Evolutionary conservation across 192 early-diverging fungal genomes (phyloP).

Genomic region (Geranomyces michiganensis): DNA sequence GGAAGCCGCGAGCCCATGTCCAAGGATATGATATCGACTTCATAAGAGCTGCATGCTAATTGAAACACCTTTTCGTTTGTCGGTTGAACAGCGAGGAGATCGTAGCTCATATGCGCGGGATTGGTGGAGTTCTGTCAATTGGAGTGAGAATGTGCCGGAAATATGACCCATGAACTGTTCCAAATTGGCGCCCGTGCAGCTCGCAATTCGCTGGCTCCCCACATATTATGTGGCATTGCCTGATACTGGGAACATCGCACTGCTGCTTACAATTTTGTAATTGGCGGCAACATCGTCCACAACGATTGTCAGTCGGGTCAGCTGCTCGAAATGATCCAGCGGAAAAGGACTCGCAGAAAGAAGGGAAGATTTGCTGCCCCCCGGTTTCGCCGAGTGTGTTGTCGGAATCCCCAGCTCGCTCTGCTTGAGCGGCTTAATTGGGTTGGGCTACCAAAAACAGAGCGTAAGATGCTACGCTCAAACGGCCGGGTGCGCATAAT

Average conservation of each 20-base stretch:
- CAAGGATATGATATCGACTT: conserved; percentile 82
- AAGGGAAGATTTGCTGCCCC: not conserved
- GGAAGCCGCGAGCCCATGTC: conserved; percentile 68
- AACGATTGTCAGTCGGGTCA: conserved; percentile 60
- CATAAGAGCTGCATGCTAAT: conserved; percentile 64
- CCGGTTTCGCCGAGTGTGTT: conserved; percentile 1
- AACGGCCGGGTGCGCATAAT: too few relatives aligned
- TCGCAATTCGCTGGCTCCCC: not conserved
- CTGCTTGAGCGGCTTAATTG: conserved; percentile 45
- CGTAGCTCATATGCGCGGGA: conserved; percentile 36
- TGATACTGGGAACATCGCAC: not conserved
- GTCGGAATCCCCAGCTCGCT: conserved; percentile 34
- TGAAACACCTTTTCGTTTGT: conserved; percentile 73
- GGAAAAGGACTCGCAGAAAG: conserved; percentile 16
- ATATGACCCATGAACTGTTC: too few relatives aligned
- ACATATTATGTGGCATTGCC: not conserved
- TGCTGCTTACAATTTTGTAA: conserved; percentile 52
- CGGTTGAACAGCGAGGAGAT: conserved; percentile 77
- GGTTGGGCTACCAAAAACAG: conserved; percentile 21
- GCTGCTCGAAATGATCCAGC: conserved; percentile 48
- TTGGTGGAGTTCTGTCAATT: conserved; percentile 24
- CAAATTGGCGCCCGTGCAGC: too few relatives aligned
- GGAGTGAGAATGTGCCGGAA: too few relatives aligned
- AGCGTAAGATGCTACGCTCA: too few relatives aligned
- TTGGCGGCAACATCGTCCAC: conserved; percentile 61